phyloP scores from a whole-genome alignment of 805 yeast species.

The Candida maris region DNA sequence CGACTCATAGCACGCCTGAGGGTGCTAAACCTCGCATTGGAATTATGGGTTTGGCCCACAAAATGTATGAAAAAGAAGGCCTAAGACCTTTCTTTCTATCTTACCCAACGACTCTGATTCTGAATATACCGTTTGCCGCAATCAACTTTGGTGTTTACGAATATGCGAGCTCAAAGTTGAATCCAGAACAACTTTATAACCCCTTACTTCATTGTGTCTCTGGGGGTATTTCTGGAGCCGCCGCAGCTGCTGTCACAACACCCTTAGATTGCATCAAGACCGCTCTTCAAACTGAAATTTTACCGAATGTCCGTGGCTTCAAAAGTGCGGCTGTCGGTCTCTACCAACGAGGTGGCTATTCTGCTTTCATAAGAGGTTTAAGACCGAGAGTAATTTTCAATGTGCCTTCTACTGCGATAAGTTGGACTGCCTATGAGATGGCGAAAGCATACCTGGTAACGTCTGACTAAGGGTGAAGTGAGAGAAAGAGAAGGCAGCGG shows the following conservation, averaged over 20 bases:
- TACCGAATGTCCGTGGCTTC: slow-evolving; percentile 60
- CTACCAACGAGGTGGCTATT: slow-evolving; percentile 53
- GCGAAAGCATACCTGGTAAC: slow-evolving; percentile 67
- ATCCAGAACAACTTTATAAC: slow-evolving; percentile 75
- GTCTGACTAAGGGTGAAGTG: neutral
- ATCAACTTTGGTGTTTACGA: slow-evolving; percentile 92
- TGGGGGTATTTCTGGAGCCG: slow-evolving; percentile 92
- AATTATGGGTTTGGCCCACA: slow-evolving; percentile 28
- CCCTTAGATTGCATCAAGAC: slow-evolving; percentile 95
- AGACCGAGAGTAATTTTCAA: slow-evolving; percentile 89
- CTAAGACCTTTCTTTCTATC: slow-evolving; percentile 82
- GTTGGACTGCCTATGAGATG: slow-evolving; percentile 98
- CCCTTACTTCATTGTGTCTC: slow-evolving; percentile 89
- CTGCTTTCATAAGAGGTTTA: slow-evolving; percentile 78
- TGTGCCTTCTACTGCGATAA: slow-evolving; percentile 93
- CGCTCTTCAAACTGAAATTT: slow-evolving; percentile 77
- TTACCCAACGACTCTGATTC: slow-evolving; percentile 87
- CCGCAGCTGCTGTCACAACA: slow-evolving; percentile 91
- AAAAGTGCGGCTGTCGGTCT: slow-evolving; percentile 67
- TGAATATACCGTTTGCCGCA: slow-evolving; percentile 94
- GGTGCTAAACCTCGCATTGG: slow-evolving; percentile 15
- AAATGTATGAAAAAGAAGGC: slow-evolving; percentile 61
- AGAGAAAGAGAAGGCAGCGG: neutral
- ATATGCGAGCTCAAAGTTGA: slow-evolving; percentile 68
- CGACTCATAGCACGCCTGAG: slow-evolving; percentile 9